Evolutionary conservation across 1,284 basidiomycete genomes (phyloP).

Genomic region (Pseudozyma pruni): DNA sequence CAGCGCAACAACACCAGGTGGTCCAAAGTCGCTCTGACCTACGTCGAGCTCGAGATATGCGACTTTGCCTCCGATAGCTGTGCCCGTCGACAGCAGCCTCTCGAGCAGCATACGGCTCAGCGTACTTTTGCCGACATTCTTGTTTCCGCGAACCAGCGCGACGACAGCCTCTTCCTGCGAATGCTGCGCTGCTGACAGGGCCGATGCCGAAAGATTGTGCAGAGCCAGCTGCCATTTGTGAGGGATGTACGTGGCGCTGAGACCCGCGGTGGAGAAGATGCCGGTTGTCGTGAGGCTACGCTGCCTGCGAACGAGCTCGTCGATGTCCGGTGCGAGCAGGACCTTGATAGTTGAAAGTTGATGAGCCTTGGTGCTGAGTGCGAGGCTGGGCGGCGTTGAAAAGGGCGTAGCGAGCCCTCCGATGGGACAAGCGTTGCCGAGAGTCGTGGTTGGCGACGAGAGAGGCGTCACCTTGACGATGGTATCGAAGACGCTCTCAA

Average conservation of each 20-base stretch:
- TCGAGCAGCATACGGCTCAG: constrained; percentile 83
- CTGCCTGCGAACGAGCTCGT: constrained; percentile 11
- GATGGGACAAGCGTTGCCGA: constrained; percentile 37
- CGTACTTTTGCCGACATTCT: constrained; percentile 89
- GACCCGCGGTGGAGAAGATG: constrained; percentile 15
- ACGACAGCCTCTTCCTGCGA: constrained; percentile 54
- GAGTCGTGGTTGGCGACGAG: constrained; percentile 22
- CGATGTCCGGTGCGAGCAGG: constrained; percentile 19
- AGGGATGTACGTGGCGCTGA: constrained; percentile 41
- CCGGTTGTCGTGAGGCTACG: constrained; percentile 9
- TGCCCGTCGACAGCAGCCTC: constrained; percentile 71
- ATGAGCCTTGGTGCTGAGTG: constrained; percentile 13
- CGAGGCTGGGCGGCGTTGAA: constrained; percentile 23
- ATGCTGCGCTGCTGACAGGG: constrained; percentile 23
- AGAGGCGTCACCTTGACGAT: constrained; percentile 33
- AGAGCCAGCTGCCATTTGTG: constrained; percentile 36
- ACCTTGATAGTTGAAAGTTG: constrained; percentile 35
- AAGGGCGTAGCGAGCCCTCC: constrained; percentile 35
- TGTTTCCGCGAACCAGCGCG: constrained; percentile 81
- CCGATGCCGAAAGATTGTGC: constrained; percentile 12
- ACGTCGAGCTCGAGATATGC: constrained; percentile 91
- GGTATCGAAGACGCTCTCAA: constrained; percentile 16
- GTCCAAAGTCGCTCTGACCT: constrained; percentile 93
- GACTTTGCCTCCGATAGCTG: constrained; percentile 73
- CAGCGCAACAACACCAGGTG: constrained; percentile 84